A percentile compares a stretch with the other conserved stretches of the same genome.
Evolutionary conservation across 441 rosid species (phyloP).

Genomic region (Pelargonium myrrhifolium): DNA sequence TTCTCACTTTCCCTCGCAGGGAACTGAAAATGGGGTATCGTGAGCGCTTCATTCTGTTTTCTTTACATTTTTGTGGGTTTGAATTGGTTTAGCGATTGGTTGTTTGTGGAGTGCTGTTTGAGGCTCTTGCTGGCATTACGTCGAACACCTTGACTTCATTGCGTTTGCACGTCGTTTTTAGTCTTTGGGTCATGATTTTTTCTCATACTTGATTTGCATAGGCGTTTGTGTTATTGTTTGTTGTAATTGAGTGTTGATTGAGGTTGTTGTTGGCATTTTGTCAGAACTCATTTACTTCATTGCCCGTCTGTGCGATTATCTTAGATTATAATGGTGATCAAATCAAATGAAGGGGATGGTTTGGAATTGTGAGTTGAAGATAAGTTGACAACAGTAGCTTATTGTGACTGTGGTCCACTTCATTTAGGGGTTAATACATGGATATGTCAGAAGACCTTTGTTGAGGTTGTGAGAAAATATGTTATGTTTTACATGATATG

Average conservation of each 20-base stretch:
- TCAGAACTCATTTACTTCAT: not conserved
- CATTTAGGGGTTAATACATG: not conserved
- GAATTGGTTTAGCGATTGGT: not conserved
- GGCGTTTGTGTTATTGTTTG: no score
- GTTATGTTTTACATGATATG: no score
- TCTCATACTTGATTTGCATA: no score
- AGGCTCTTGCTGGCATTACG: constrained; percentile 25
- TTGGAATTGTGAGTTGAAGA: not conserved
- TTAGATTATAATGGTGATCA: not conserved
- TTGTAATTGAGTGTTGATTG: not conserved
- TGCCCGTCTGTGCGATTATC: no score
- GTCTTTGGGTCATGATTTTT: not conserved
- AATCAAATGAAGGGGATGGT: constrained; percentile 1
- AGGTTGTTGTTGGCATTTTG: not conserved
- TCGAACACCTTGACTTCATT: constrained; percentile 15
- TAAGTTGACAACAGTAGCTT: no score
- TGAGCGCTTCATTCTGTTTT: constrained; percentile 3
- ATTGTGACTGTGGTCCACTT: not conserved
- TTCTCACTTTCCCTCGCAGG: constrained; percentile 50
- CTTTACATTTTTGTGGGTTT: not conserved
- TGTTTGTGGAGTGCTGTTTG: not conserved
- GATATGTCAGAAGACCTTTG: not conserved
- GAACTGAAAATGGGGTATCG: constrained; percentile 62
- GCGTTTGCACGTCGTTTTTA: not conserved
- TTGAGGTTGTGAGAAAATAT: no score